Evolutionary conservation across 352 stramenopile genomes (phyloP).

Genomic region (Phytophthora kernoviae): DNA sequence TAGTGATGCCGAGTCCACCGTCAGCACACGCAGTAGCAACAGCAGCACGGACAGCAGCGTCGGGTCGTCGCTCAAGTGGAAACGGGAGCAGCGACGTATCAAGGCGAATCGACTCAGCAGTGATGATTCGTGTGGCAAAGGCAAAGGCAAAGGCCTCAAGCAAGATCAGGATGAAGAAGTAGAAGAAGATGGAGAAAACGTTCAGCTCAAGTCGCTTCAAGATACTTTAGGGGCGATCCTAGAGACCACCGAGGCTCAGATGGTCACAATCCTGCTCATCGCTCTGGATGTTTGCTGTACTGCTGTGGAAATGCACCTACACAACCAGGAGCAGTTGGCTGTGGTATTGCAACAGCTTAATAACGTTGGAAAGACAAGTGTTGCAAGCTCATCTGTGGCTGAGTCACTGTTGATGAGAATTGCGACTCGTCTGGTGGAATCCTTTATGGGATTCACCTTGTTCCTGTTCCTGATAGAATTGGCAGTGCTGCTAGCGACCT

Average conservation of each 20-base stretch:
- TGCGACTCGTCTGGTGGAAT: constrained; percentile 44
- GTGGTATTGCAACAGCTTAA: constrained; percentile 14
- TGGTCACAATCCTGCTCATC: constrained; percentile 56
- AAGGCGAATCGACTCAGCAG: constrained; percentile 9
- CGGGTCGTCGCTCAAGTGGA: constrained; percentile 13
- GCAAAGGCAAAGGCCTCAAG: not conserved
- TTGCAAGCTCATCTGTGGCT: not conserved
- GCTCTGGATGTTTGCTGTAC: constrained; percentile 49
- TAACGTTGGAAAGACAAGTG: constrained; percentile 6
- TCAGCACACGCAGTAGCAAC: constrained; percentile 32
- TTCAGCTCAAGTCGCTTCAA: constrained; percentile 14
- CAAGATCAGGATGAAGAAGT: constrained; percentile 1
- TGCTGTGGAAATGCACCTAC: constrained; percentile 44
- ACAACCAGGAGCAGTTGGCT: constrained; percentile 34
- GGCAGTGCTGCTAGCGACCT: constrained; percentile 41
- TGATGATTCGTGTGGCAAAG: not conserved
- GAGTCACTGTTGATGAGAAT: constrained; percentile 18
- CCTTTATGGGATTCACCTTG: constrained; percentile 63
- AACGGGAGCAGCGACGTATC: constrained; percentile 19
- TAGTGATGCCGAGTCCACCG: constrained; percentile 32
- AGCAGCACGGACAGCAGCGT: constrained; percentile 21
- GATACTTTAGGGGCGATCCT: constrained; percentile 38
- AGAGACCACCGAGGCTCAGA: constrained; percentile 60
- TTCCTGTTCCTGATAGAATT: constrained; percentile 70
- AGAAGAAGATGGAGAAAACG: not conserved